These are phyloP conservation scores for Dactylellina cionopaga DNA, from an alignment of 2,329 filamentous ascomycete genomes.

Conservation along the genomic window DNA sequence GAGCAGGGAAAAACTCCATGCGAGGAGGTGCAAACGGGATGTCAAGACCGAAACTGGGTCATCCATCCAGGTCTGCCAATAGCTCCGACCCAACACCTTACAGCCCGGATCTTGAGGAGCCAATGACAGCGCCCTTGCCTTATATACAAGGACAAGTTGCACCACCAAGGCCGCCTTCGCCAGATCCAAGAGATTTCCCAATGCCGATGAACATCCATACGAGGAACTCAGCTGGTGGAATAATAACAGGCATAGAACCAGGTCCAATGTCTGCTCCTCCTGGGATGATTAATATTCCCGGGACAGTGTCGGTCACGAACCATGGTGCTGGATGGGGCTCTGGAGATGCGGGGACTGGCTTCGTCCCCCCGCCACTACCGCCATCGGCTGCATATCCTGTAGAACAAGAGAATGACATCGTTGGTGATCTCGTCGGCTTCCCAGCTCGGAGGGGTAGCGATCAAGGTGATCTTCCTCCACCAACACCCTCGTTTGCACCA, in stretches of 20 bases:
- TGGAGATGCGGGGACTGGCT: constrained; percentile 31
- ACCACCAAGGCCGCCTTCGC: constrained; percentile 60
- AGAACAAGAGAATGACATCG: constrained; percentile 50
- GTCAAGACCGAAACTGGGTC: constrained; percentile 47
- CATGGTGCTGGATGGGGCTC: constrained; percentile 43
- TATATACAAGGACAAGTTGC: constrained; percentile 63
- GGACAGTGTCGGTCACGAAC: constrained; percentile 49
- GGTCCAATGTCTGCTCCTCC: constrained; percentile 74
- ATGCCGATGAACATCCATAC: constrained; percentile 56
- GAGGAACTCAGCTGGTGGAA: constrained; percentile 57
- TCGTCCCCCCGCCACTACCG: constrained; percentile 53
- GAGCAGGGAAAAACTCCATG: constrained; percentile 47
- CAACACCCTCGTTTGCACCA: constrained; percentile 48
- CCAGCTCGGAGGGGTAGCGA: constrained; percentile 50
- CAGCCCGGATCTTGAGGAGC: constrained; percentile 64
- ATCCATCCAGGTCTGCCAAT: constrained; percentile 48
- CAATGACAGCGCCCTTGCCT: constrained; percentile 71
- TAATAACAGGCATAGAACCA: constrained; percentile 64
- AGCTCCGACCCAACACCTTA: constrained; percentile 62
- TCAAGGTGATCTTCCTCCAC: constrained; percentile 45
- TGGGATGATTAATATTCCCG: constrained; percentile 57
- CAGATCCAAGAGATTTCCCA: constrained; percentile 57
- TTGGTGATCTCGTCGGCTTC: constrained; percentile 49
- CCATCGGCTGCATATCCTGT: constrained; percentile 52
- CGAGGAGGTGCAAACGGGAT: constrained; percentile 45